Evolutionary conservation across 2,329 filamentous ascomycete species (phyloP), one percentile per base, ranked within the genome.

Genomic region (Penicillium oxalicum): DNA sequence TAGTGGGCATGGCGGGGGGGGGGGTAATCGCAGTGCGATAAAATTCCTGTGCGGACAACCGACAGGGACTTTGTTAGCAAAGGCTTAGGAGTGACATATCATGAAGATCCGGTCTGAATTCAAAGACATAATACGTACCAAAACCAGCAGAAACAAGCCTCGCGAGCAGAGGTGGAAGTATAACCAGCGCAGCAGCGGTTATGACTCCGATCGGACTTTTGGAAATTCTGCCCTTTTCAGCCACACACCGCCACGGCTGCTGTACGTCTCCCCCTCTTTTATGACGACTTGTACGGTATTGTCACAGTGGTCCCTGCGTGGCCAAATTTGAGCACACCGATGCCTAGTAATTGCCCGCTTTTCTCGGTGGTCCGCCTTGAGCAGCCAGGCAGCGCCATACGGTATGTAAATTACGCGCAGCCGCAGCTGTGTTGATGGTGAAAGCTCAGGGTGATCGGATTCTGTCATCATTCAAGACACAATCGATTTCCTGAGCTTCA

Each of bases 1-100:
- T 96, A 69, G 93, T 98, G 74, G 93, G 93, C 93, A 96, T 96
- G 53, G 70, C 82, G 71, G 67, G 18, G 18, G 18, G 18, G 18
- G 61, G 59, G 58, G 58, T 9, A 54, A 55, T 55, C 58, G 50
- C 48, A 44, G 53, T 58, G 60, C 55, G 56, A 56, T 46, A 45
- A 49, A 55, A 53, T 52, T 57, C 29, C 52, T 57, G 53, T 28
- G 50, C 9, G 45, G 45, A 47, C 18, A n/a, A 6, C 1, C 11
- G 5, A 11, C 29, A 13, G 28, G 4, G 12, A 13, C n/a, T 2
- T 26, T n/a, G 24, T 49, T 29, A 49, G 47, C 36, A 13, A 36
- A 32, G 3, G 2, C 29, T 4, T 11, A 11, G 29, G 7, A 12
- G 41, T n/a, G 11, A 12, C 5, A 38, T 18, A 9, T 24, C 12